Evolutionary conservation across 345 rosid species (phyloP), one percentile per base, ranked within the genome.

Genomic region (Brassica rapa): DNA sequence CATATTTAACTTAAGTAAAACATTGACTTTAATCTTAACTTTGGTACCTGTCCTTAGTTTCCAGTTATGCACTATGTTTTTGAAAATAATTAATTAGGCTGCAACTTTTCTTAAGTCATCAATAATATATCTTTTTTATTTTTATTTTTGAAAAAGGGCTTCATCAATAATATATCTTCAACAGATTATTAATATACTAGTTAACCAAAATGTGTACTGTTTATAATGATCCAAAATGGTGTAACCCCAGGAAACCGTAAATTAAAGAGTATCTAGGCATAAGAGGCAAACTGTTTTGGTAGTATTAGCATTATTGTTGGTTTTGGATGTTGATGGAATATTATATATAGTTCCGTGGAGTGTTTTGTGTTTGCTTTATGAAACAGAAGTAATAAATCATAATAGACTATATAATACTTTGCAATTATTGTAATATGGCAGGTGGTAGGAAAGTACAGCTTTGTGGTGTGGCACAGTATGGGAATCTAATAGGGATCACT

Each of bases 391-490:
- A 21, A 68, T 49, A 73, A 46, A 64, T 35, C 15, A 65, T 41
- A 70, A 64, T 71, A 71, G 66, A 53, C 5, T 21, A 21, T 11
- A 27, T 64, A 72, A 46, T 67, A 15, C 6, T 32, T 9, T 71
- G 0, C 0, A 15, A 61, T 23, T 25, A 10, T 70, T 23, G 29
- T 5, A 39, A 63, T 63, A 27, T 30, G 68, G 32, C 72, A 90
- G 96, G 97, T 33, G 91, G 92, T 14, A 76, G 76, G 71, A 82
- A 82, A 72, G 88, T 86, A 30, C 84, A 72, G 80, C 84, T 89
- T 0, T 92, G 97, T 84, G 97, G 97, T 30, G 41, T 88, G 68
- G 95, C 95, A 65, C 98, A 94, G 75, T 94, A 88, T 68, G 85
- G 32, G 29, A 92, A 89, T 77, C 87, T 94, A 8, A 49, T 89